Evolutionary conservation across 1,284 basidiomycete genomes (phyloP).

Genomic region (Malassezia restricta): DNA sequence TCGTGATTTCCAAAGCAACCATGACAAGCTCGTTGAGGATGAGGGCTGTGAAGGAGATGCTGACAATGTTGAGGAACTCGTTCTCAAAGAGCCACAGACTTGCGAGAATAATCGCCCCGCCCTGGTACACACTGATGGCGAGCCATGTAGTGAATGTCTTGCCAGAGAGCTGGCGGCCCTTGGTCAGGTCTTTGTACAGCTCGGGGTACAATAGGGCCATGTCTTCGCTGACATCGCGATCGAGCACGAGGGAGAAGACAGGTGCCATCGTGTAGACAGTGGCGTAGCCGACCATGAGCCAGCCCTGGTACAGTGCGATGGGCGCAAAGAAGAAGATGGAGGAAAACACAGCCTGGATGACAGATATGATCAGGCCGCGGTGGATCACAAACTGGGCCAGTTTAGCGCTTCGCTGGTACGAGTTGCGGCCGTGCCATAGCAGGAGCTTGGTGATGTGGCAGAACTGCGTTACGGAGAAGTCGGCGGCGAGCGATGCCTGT

Average conservation of each 20-base stretch:
- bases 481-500: constrained; percentile 91
- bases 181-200: constrained; percentile 85
- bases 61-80: constrained; percentile 94
- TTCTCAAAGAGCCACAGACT: constrained; percentile 90
- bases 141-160: constrained; percentile 98
- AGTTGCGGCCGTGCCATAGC: constrained; percentile 92
- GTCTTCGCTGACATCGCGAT: constrained; percentile 90
- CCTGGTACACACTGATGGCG: constrained; percentile 95
- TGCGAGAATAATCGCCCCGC: constrained; percentile 96
- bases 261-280: constrained; percentile 98
- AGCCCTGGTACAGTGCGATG: constrained; percentile 93
- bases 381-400: constrained; percentile 98
- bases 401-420: constrained; percentile 93
- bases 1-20: constrained; percentile 94
- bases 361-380: constrained; percentile 80
- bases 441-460: constrained; percentile 85
- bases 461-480: constrained; percentile 96
- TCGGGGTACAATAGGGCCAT: constrained; percentile 90
- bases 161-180: constrained; percentile 60
- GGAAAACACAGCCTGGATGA: constrained; percentile 79
- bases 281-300: constrained; percentile 95
- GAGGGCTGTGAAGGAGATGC: constrained; percentile 91
- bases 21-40: constrained; percentile 96
- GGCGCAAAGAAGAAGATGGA: constrained; percentile 98
- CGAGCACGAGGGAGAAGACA: constrained; percentile 89